Evolutionary conservation across 139 green algal genomes (phyloP), one percentile per base, ranked within the genome.

Genomic region (Pleodorina starrii): DNA sequence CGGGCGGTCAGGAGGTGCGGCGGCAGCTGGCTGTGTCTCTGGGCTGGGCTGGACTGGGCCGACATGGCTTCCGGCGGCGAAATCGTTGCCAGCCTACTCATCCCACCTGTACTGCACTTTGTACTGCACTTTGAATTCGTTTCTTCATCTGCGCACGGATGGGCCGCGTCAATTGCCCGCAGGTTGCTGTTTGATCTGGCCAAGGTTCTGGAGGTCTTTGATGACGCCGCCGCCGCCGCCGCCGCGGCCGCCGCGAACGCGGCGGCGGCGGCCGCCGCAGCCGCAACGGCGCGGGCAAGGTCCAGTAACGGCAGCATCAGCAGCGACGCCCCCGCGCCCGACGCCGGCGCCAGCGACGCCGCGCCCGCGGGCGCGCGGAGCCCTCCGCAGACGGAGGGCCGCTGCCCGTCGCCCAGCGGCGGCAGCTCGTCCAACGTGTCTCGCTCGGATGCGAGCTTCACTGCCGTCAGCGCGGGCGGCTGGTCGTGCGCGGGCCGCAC

Each of bases 401-500:
- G 46, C 32, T 38, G 50, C 76, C 14, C 42, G 40, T 80, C 42
- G 40, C 72, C 72, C 11, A 43, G 25, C 68, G 40, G 16, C 68
- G 40, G 16, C 72, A 14, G 72, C 25, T 57, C 72, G 40, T 59
- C 72, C 19, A 38, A 54, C 42, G 72, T 35, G 19, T 80, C 72
- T 1, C 72, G 38, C 29, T 48, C 44, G 19, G 75, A 83, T 46
- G 19, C n/a, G 29, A 83, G 50, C 50, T n/a, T 59, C 12, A 68
- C 78, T 2, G 36, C 54, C 1, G 51, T 11, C 51, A 85, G 78
- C 54, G 40, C 40, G 2, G 54, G 19, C 21, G 57, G 78, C 54
- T 85, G 78, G 78, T 72, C 36, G 57, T 85, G n/a, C 57, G 54
- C 36, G 0, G 48, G 74, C 46, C 21, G 76, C n/a, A 66, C 77